Evolutionary conservation across 2,329 filamentous ascomycete species (phyloP).

Genomic region (Monilinia fructigena): DNA sequence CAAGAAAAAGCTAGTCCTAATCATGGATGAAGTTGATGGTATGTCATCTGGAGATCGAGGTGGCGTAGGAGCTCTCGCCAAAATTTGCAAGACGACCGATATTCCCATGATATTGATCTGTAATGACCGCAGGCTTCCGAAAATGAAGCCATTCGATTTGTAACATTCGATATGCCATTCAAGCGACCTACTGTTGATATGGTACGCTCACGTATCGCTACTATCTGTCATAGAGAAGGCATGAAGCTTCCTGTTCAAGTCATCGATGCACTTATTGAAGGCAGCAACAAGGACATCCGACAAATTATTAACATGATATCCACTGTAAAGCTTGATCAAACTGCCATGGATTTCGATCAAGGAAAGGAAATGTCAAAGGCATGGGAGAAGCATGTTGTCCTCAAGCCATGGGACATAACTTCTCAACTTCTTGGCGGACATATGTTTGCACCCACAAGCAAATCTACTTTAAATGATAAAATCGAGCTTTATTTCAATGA

Average conservation of each 20-base stretch:
- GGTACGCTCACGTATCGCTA: constrained; percentile 88
- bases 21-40: constrained; percentile 99
- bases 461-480: constrained; percentile 90
- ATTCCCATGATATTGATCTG: constrained; percentile 96
- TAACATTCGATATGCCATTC: constrained; percentile 83
- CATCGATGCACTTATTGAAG: constrained; percentile 91
- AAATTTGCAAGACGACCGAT: constrained; percentile 91
- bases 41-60: constrained; percentile 98
- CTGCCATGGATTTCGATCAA: constrained; percentile 76
- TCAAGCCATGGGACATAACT: constrained; percentile 98
- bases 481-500: constrained; percentile 99
- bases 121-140: constrained; percentile 87
- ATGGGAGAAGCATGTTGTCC: constrained; percentile 95
- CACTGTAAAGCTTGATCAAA: constrained; percentile 84
- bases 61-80: constrained; percentile 89
- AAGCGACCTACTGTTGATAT: constrained; percentile 85
- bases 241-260: constrained; percentile 80
- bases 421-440: constrained; percentile 86
- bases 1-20: constrained; percentile 91
- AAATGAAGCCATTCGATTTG: constrained; percentile 98
- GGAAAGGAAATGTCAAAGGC: constrained; percentile 94
- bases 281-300: constrained; percentile 90
- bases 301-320: constrained; percentile 99
- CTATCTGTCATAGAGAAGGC: constrained; percentile 88
- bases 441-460: constrained; percentile 80